A percentile compares a stretch with the other conserved stretches of the same genome.
Conservation (phyloP, 2,329 filamentous ascomycete genomes). For the Diplodia sapinea region DNA sequence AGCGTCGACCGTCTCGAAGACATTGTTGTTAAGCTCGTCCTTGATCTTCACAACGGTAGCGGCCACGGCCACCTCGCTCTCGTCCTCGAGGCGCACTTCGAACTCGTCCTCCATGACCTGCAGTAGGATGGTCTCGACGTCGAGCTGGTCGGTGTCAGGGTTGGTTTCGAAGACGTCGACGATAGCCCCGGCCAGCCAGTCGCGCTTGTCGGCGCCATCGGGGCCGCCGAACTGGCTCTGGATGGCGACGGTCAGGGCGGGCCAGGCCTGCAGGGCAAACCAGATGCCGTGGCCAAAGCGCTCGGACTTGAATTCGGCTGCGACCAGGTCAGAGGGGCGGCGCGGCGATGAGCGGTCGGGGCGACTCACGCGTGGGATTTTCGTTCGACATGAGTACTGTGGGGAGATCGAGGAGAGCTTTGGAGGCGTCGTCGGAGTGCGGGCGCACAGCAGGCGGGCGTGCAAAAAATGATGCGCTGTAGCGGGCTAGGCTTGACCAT, state of each 20-base stretch:
- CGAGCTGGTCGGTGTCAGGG: conserved; percentile 71
- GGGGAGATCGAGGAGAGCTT: background rate
- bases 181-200: conserved; percentile 92
- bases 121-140: conserved; percentile 82
- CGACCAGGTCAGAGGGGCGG: conserved; percentile 26
- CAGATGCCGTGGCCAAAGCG: conserved; percentile 82
- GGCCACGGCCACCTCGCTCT: conserved; percentile 77
- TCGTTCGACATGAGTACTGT: conserved; percentile 21
- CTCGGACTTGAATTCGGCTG: conserved; percentile 30
- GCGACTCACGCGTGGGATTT: conserved; percentile 28
- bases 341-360: conserved; percentile 11
- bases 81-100: conserved; percentile 89
- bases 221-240: conserved; percentile 87
- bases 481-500: conserved; percentile 17
- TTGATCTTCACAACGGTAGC: conserved; percentile 72
- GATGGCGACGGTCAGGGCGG: conserved; percentile 83
- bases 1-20: conserved; percentile 68
- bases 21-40: conserved; percentile 64
- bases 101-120: conserved; percentile 97
- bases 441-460: background rate
- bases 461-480: conserved; percentile 24
- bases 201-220: conserved; percentile 82
- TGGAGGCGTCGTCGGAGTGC: background rate
- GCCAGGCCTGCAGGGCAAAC: conserved; percentile 85
- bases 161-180: conserved; percentile 72